Evolutionary conservation across 306 rosid genomes (phyloP), one percentile per base, ranked within the genome.

Genomic region (Arachis hypogaea): DNA sequence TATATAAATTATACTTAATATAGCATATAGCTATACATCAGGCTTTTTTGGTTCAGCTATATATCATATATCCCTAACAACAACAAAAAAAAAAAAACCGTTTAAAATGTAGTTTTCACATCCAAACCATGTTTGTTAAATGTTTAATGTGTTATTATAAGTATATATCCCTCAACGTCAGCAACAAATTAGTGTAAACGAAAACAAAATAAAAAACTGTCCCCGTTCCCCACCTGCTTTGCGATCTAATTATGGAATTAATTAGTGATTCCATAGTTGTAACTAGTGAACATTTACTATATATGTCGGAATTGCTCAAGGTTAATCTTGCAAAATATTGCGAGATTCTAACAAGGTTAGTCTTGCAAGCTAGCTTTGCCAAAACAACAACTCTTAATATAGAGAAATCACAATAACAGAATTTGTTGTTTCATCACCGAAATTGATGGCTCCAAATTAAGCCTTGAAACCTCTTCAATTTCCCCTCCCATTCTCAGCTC

Each of bases 311-410:
- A 14, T 66, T 66, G 6, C 4, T 4, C 57, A 56, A 12, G 43
- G 66, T 8, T 57, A 56, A 64, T 61, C 7, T 16, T 58, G 59
- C 60, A 71, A 78, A 36, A 56, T 33, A 33, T 66, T 11, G 28
- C 7, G 8, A 40, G 11, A 59, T 73, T 43, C 55, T 72, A 66
- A 66, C 51, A 73, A 68, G 55, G 42, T 4, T 30, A 69, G 60
- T 61, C 49, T 40, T 56, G 64, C 49, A 74, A 74, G 30, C 11
- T 36, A 62, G 44, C 69, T 46, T 63, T 47, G 38, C 69, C 47
- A 69, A 33, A 33, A 75, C 73, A 69, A 63, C 63, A 12, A 75
- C 28, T 75, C 80, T 64, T 56, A 8, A 73, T 14, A 45, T 67
- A 80, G 68, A 65, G 33, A 36, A 63, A 72, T 47, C 54, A 56